These are phyloP conservation scores for Neurospora sp. DNA, from an alignment of 495 filamentous ascomycete genomes.

Conservation along the genomic window DNA sequence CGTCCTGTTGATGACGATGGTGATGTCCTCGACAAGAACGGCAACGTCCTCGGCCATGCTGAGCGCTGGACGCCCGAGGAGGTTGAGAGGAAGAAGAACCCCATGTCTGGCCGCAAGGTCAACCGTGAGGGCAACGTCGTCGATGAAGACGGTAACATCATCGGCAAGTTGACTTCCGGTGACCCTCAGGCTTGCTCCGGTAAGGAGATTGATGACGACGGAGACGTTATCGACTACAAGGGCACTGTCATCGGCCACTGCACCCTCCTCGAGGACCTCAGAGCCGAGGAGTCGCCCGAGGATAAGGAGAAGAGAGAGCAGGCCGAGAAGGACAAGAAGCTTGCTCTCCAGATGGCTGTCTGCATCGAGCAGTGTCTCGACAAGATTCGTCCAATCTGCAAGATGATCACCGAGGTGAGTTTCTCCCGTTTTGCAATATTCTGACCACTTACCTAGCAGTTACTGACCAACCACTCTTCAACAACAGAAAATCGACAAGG, in stretches of 20 bases:
- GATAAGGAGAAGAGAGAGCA: constrained; percentile 45
- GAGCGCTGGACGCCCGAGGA: constrained; percentile 75
- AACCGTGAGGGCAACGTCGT: constrained; percentile 77
- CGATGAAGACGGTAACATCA: constrained; percentile 69
- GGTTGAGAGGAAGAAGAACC: constrained; percentile 48
- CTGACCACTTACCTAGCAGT: not conserved
- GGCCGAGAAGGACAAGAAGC: constrained; percentile 56
- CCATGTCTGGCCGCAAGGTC: constrained; percentile 66
- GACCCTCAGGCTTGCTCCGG: constrained; percentile 60
- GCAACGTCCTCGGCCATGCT: constrained; percentile 70
- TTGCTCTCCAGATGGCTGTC: constrained; percentile 65
- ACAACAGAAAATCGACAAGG: constrained; percentile 60
- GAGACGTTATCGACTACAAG: constrained; percentile 74
- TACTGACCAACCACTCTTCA: not conserved
- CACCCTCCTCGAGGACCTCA: constrained; percentile 67
- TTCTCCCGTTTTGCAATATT: not conserved
- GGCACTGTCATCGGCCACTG: constrained; percentile 73
- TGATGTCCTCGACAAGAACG: constrained; percentile 71
- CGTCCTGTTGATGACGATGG: constrained; percentile 75
- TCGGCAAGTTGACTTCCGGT: constrained; percentile 69
- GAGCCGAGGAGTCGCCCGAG: constrained; percentile 39
- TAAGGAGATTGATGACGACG: constrained; percentile 76
- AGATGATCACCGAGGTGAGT: constrained; percentile 75
- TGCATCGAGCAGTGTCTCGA: constrained; percentile 75
- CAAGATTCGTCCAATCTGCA: constrained; percentile 72